Conservation (phyloP, 2,329 filamentous ascomycete genomes). For the Raffaelea arxii region DNA sequence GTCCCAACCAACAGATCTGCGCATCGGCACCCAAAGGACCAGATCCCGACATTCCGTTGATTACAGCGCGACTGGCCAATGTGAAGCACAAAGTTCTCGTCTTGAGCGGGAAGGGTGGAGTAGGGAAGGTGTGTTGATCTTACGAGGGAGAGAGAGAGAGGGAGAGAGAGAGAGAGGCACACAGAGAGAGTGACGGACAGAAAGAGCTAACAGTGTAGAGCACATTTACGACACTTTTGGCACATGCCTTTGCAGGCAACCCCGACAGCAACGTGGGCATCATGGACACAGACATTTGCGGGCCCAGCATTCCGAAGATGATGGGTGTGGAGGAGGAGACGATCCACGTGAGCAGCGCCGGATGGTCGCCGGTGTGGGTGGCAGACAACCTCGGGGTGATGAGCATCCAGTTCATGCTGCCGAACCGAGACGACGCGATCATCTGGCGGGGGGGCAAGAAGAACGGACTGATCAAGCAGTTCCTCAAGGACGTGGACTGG, state of each 20-base stretch:
- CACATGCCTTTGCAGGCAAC: constrained; percentile 85
- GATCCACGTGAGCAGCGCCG: constrained; percentile 78
- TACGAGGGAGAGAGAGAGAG: not conserved
- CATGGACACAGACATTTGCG: constrained; percentile 98
- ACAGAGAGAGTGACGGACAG: not conserved
- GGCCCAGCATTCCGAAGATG: constrained; percentile 96
- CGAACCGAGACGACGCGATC: constrained; percentile 84
- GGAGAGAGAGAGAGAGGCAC: not conserved
- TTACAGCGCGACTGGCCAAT: constrained; percentile 69
- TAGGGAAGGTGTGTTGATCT: constrained; percentile 60
- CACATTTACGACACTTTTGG: constrained; percentile 14
- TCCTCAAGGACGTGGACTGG: constrained; percentile 97
- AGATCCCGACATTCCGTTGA: constrained; percentile 85
- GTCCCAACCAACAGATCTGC: constrained; percentile 93
- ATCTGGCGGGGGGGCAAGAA: constrained; percentile 99
- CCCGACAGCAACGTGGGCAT: constrained; percentile 73
- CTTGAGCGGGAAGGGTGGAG: constrained; percentile 88
- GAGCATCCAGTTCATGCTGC: constrained; percentile 98
- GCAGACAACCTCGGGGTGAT: constrained; percentile 90
- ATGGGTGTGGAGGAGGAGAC: constrained; percentile 93
- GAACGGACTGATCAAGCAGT: constrained; percentile 96
- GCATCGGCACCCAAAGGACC: constrained; percentile 90
- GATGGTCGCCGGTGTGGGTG: constrained; percentile 95
- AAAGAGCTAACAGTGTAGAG: constrained; percentile 6
- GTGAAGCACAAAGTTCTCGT: constrained; percentile 91